Evolutionary conservation across 169 alveolate genomes (phyloP).

Genomic region (Plasmodium coatneyi): DNA sequence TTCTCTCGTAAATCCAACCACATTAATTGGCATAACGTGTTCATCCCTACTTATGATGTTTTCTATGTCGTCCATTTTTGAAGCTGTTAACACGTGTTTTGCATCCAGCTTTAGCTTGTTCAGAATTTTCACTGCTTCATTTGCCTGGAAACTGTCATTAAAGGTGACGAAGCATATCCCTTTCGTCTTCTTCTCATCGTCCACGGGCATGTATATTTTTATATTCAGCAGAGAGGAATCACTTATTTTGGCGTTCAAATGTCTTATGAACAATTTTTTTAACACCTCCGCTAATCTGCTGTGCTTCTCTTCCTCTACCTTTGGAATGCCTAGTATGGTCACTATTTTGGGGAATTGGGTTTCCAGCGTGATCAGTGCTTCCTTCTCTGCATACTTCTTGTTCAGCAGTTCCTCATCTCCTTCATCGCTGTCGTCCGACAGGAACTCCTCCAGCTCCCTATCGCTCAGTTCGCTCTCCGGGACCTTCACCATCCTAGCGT

Average conservation of each 20-base stretch:
- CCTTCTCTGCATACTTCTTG: conserved; percentile 78
- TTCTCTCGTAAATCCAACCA: conserved; percentile 88
- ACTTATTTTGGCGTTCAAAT: conserved; percentile 75
- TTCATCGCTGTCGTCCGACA: conserved; percentile 80
- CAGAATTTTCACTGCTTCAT: conserved; percentile 65
- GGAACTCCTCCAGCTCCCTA: conserved; percentile 73
- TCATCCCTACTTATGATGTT: conserved; percentile 66
- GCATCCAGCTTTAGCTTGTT: conserved; percentile 70
- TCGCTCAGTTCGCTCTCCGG: conserved; percentile 78
- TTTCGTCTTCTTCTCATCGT: conserved; percentile 75
- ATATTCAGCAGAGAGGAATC: conserved; percentile 75
- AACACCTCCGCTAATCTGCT: conserved; percentile 78
- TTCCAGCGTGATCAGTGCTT: conserved; percentile 77
- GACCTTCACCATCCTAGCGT: conserved; percentile 71
- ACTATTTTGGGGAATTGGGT: conserved; percentile 76
- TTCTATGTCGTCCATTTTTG: conserved; percentile 72
- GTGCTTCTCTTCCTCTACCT: conserved; percentile 77
- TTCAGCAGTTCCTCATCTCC: conserved; percentile 76
- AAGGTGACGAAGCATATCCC: conserved; percentile 79
- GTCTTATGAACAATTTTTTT: conserved; percentile 76
- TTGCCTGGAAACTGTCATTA: conserved; percentile 80
- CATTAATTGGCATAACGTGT: conserved; percentile 59
- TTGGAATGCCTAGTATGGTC: conserved; percentile 79
- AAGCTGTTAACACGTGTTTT: conserved; percentile 58
- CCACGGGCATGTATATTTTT: conserved; percentile 76